These are phyloP conservation scores for Ambrosia artemisiifolia DNA, from an alignment of 129 eudicot genomes.

Conservation along the genomic window DNA sequence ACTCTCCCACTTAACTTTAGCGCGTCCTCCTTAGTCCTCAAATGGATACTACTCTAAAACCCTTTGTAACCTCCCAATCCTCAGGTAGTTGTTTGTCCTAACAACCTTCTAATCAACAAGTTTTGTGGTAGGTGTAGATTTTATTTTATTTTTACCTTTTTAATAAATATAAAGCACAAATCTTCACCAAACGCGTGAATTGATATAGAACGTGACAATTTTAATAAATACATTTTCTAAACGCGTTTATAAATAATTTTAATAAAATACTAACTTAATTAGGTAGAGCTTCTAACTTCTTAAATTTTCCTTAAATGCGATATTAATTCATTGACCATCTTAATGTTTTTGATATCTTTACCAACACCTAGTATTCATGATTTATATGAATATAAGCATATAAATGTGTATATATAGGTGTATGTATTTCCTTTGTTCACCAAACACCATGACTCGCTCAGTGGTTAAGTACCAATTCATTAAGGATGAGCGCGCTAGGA, in stretches of 20 bases:
- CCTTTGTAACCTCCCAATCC: background rate
- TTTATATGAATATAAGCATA: background rate
- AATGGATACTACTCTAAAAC: background rate
- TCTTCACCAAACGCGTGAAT: slow-evolving; percentile 7
- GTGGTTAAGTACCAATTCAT: slow-evolving; percentile 18
- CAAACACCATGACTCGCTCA: slow-evolving; percentile 31
- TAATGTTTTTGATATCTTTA: slow-evolving; percentile 9
- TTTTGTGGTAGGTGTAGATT: background rate
- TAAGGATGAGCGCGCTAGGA: slow-evolving; percentile 9
- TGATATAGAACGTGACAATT: slow-evolving; percentile 4
- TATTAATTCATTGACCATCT: slow-evolving; percentile 19
- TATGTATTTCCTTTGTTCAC: background rate
- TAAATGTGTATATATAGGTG: slow-evolving; percentile 6
- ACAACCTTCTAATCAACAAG: background rate
- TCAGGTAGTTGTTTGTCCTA: background rate
- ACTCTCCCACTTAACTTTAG: background rate
- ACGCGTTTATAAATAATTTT: slow-evolving; percentile 13
- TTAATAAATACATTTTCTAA: background rate
- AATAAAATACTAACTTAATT: slow-evolving; percentile 4
- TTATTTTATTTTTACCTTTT: background rate
- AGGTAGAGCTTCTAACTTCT: slow-evolving; percentile 3
- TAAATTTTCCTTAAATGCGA: slow-evolving; percentile 12
- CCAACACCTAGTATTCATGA: background rate
- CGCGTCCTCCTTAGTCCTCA: background rate
- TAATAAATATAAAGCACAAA: background rate